These are phyloP conservation scores for Pisolithus orientalis DNA, from an alignment of 768 basidiomycete genomes.

Conservation along the genomic window DNA sequence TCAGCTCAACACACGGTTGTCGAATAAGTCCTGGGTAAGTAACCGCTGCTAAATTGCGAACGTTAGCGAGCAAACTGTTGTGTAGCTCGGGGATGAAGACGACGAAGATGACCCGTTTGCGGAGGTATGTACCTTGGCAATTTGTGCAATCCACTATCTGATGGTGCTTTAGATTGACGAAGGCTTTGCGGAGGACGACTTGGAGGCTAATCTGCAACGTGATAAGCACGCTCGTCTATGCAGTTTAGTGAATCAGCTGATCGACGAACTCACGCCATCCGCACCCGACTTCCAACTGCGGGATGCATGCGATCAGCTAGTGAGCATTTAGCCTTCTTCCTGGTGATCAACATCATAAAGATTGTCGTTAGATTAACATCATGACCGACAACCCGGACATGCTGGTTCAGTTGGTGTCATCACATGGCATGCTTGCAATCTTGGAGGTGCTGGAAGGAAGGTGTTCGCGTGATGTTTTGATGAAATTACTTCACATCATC, in stretches of 20 bases:
- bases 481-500: conserved; percentile 82
- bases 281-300: conserved; percentile 79
- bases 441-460: conserved; percentile 88
- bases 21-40: conserved; percentile 85
- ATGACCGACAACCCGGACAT: conserved; percentile 79
- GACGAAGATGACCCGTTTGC: conserved; percentile 98
- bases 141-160: conserved; percentile 2
- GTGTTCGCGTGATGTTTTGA: conserved; percentile 77
- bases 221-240: conserved; percentile 91
- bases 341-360: conserved; percentile 2
- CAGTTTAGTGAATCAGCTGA: conserved; percentile 72
- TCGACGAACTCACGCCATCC: conserved; percentile 79
- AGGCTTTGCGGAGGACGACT: conserved; percentile 85
- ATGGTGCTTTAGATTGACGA: conserved; percentile 67
- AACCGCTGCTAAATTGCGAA: background rate
- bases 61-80: background rate
- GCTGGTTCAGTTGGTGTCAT: conserved; percentile 80
- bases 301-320: conserved; percentile 84
- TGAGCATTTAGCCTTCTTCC: conserved; percentile 28
- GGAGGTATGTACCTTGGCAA: conserved; percentile 44
- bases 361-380: conserved; percentile 56
- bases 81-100: conserved; percentile 70
- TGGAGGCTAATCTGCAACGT: conserved; percentile 86
- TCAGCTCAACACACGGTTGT: conserved; percentile 79
- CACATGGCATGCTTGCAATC: conserved; percentile 93